These are phyloP conservation scores for Phytophthora pisi DNA, from an alignment of 352 stramenopile species.

Conservation along the genomic window DNA sequence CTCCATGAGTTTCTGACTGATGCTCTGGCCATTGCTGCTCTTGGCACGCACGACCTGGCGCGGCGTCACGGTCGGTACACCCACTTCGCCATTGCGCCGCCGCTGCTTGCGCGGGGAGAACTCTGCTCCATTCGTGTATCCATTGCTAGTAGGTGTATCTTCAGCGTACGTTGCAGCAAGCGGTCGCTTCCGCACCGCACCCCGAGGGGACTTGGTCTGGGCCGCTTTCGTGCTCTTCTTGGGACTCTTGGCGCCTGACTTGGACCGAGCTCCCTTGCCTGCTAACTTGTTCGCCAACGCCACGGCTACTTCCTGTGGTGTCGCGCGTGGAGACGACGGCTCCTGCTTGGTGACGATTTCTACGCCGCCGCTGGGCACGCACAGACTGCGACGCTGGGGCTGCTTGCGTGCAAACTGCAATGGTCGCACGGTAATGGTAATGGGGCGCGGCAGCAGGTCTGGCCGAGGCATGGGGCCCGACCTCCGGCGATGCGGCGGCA, in stretches of 20 bases:
- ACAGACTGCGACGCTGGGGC: constrained; percentile 27
- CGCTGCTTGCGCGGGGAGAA: constrained; percentile 52
- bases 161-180: constrained; percentile 21
- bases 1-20: constrained; percentile 45
- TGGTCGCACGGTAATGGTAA: constrained; percentile 67
- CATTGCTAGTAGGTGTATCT: constrained; percentile 13
- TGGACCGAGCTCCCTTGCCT: constrained; percentile 26
- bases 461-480: constrained; percentile 47
- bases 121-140: constrained; percentile 9
- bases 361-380: constrained; percentile 12
- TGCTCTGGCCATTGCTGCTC: constrained; percentile 30
- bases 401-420: constrained; percentile 47
- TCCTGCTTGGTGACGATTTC: constrained; percentile 20
- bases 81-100: constrained; percentile 38
- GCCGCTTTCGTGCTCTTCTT: constrained; percentile 31
- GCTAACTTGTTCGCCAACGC: constrained; percentile 27
- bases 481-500: constrained; percentile 35
- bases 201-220: constrained; percentile 36
- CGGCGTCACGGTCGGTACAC: constrained; percentile 31
- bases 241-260: constrained; percentile 24
- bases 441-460: constrained; percentile 54
- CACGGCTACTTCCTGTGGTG: constrained; percentile 18
- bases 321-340: constrained; percentile 15
- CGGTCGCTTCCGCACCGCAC: constrained; percentile 29
- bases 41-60: constrained; percentile 39